Evolutionary conservation across 805 yeast genomes (phyloP).

Genomic region (Kluyveromyces wickerhamii): DNA sequence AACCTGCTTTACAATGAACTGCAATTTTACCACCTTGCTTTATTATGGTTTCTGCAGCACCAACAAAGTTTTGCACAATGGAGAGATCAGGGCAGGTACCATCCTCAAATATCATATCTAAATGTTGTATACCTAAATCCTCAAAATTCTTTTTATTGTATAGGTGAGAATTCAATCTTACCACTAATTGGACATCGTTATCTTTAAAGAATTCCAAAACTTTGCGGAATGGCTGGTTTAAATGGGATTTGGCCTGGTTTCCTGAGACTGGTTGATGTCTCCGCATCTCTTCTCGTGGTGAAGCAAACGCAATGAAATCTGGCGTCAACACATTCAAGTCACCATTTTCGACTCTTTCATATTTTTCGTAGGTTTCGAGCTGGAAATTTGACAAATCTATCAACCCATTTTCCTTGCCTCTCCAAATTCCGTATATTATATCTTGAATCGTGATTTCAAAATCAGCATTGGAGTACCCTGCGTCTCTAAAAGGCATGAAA

Average conservation of each 20-base stretch:
- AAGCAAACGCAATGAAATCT: conserved; percentile 95
- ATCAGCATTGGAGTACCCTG: conserved; percentile 94
- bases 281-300: conserved; percentile 69
- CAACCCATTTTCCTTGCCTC: conserved; percentile 89
- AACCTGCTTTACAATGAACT: conserved; percentile 98
- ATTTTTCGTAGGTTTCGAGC: conserved; percentile 88
- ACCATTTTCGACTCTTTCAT: conserved; percentile 94
- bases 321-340: conserved; percentile 89
- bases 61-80: conserved; percentile 84
- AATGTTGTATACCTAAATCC: conserved; percentile 73
- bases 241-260: conserved; percentile 17
- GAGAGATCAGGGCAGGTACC: conserved; percentile 97
- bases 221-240: conserved; percentile 71
- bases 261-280: conserved; percentile 10
- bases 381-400: conserved; percentile 81
- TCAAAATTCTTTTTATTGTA: conserved; percentile 83
- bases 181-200: conserved; percentile 78
- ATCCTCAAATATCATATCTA: conserved; percentile 95
- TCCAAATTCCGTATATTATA: conserved; percentile 92
- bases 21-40: conserved; percentile 87
- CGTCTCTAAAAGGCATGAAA: conserved; percentile 91
- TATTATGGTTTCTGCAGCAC: conserved; percentile 88
- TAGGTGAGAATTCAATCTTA: conserved; percentile 83
- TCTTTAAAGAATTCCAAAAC: conserved; percentile 70
- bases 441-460: conserved; percentile 91